Evolutionary conservation across 2,329 filamentous ascomycete species (phyloP), one percentile per base, ranked within the genome.

Genomic region (Trichoderma atrobrunneum): DNA sequence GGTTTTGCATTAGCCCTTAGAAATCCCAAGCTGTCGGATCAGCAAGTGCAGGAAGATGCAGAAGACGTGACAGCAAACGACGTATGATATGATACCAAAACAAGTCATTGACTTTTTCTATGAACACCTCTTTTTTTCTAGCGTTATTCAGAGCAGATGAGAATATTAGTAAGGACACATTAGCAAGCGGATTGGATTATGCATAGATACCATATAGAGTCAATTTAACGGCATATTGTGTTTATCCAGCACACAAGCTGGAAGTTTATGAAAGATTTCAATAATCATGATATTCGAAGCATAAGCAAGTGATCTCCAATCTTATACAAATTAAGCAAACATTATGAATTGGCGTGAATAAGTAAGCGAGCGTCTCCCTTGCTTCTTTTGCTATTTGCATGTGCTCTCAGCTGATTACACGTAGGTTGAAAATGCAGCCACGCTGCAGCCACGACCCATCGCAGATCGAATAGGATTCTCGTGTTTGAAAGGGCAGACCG

Each of bases 1-100:
- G 80, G 71, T 0, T 84, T 86, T 72, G 84, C 85, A 0, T 73
- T 83, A 48, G 77, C 78, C 7, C 74, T 87, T 56, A 77, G 83
- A 11, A 85, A 87, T 74, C 85, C 84, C 0, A 80, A 78, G 64
- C 74, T 86, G 11, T 86, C 83, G 3, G 79, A 85, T 71, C 73
- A 81, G 21, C 74, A 76, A 36, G 74, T 77, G 28, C 76, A 77
- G 43, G 74, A 74, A 12, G 76, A 76, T 24, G 74, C 73, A 3
- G 72, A 72, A 26, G 26, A 56, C 14, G 60, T 43, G 56, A 30
- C 34, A 26, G 36, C 66, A 57, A 64, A 62, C 48, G 39, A 48
- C 24, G 71, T 57, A 64, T 71, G 60, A 71, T 24, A 62, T 71
- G 60, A 71, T 24, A 62, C 32, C 28, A 62, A 26, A 30, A 54